Base-by-base conservation (phyloP, 805 yeast species). In the Lachancea fermentati region DNA sequence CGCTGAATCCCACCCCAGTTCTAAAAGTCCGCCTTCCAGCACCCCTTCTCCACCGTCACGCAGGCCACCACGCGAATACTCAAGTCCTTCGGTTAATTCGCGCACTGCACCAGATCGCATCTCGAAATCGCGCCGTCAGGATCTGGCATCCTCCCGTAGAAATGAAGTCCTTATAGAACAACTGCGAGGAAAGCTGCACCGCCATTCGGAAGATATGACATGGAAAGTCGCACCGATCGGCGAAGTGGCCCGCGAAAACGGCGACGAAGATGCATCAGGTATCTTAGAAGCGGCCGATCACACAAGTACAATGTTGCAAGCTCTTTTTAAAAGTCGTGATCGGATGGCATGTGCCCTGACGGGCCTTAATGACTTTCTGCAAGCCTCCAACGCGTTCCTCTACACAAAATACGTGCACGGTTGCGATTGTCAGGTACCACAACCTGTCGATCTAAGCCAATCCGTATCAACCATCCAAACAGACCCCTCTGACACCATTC, bases 351-450 rank as follows among this genome's bases (percentile, higher is more conserved):
- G 26, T 22, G 26, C 26, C 11, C 26, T 22, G 9, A 22, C 7
- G 7, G 9, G 11, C 26, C 26, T 22, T 7, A 7, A 11, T 11
- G 30, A 13, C 4, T 39, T 39, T 30, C 28, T 39, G 24, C 42
- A 39, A 13, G 24, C 19, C 3, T 28, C 37, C 14, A 39, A 39
- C 15, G 36, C 37, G 18, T 39, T 30, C 18, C 30, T 39, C 12
- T 39, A 39, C 18, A 39, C 42, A 3, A 32, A 34, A 18, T 39
- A 37, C 38, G 42, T 34, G 11, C 42, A 39, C 30, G 13, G 34
- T n/a, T 29, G 37, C 42, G 42, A 34, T 17, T 34, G 42, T 22
- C 19, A 30, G 30, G 30, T 39, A 7, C 42, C 42, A 3, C 11
- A n/a, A 15, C 36, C 24, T 9, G 17, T 34, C 5, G 26, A 33